Evolutionary conservation across 1,284 basidiomycete species (phyloP), one percentile per base, ranked within the genome.

Genomic region (Irpex sp.): DNA sequence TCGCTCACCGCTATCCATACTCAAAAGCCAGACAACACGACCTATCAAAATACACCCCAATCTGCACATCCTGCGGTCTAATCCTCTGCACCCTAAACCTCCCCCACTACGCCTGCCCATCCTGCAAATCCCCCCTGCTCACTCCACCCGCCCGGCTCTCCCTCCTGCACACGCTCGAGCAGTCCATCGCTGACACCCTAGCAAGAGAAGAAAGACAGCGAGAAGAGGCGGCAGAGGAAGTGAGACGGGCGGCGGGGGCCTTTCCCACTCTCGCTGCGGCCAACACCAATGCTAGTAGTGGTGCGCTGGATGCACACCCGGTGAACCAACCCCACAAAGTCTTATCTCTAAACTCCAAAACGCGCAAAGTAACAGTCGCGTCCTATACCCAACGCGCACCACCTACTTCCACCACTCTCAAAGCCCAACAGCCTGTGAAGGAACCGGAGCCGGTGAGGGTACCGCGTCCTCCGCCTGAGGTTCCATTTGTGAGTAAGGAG

Each of bases 51-150:
- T 83, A 87, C 70, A 80, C 78, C 0, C 79, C 85, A 2, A 76
- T 89, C 40, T 91, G 89, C 69, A 75, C 68, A 3, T 65, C 71
- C 0, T 91, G 89, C 68, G 89, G 87, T 11, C 76, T 91, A 31
- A 78, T 89, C 21, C 76, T 91, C 11, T 91, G 89, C 72, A 69
- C 71, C 2, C 69, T 88, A 54, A 88, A 90, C 64, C 76, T 72
- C 0, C 86, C 88, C 0, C 69, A 83, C 61, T 77, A 78, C 57
- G 75, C 79, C 5, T 91, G 88, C 67, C 87, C 89, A 0, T 80
- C 82, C 67, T 91, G 89, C 67, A 55, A 69, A 6, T 64, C 75
- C 0, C 61, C 74, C 0, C 71, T 88, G 15, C 73, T 85, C 49
- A 68, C 78, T 1, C 62, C 68, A 4, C 36, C 73, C 11, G 72